A percentile compares a stretch with the other conserved stretches of the same genome.
Conservation (phyloP, 192 early-diverging fungal genomes). For the Phycomyces nitens region DNA sequence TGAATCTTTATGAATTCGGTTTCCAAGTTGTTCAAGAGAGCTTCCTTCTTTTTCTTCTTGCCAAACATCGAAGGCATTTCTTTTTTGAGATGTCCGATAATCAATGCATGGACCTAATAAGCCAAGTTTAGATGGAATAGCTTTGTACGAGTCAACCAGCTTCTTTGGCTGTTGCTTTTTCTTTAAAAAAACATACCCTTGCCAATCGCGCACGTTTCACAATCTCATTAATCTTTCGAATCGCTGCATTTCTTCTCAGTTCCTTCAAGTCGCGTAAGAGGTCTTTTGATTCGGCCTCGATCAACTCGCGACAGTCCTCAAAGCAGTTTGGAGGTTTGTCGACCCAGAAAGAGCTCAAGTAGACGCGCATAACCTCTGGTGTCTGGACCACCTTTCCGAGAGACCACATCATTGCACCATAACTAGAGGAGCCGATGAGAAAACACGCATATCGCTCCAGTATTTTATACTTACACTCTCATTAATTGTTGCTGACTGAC, state of each 20-base stretch:
- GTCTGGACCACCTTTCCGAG: conserved; percentile 84
- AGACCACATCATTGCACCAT: conserved; percentile 93
- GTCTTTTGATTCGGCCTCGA: conserved; percentile 74
- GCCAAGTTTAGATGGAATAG: not conserved
- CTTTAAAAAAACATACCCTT: conserved; percentile 32
- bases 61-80: conserved; percentile 85
- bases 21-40: conserved; percentile 67
- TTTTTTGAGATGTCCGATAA: conserved; percentile 77
- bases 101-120: conserved; percentile 73
- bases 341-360: conserved; percentile 77
- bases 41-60: conserved; percentile 70
- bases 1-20: conserved; percentile 75
- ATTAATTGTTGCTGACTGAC: conserved; percentile 84
- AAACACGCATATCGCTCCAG: not conserved
- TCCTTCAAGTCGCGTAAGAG: conserved; percentile 69
- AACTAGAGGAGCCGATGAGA: conserved; percentile 7
- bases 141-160: too few relatives aligned
- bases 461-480: conserved; percentile 59
- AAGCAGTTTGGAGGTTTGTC: conserved; percentile 62
- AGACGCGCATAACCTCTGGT: conserved; percentile 88
- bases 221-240: conserved; percentile 88
- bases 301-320: conserved; percentile 66
- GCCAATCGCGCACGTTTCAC: conserved; percentile 80
- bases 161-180: not conserved
- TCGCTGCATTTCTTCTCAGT: conserved; percentile 74